These are phyloP conservation scores for Coemansia sp. DNA, from an alignment of 192 early-diverging fungal genomes.

Conservation along the genomic window DNA sequence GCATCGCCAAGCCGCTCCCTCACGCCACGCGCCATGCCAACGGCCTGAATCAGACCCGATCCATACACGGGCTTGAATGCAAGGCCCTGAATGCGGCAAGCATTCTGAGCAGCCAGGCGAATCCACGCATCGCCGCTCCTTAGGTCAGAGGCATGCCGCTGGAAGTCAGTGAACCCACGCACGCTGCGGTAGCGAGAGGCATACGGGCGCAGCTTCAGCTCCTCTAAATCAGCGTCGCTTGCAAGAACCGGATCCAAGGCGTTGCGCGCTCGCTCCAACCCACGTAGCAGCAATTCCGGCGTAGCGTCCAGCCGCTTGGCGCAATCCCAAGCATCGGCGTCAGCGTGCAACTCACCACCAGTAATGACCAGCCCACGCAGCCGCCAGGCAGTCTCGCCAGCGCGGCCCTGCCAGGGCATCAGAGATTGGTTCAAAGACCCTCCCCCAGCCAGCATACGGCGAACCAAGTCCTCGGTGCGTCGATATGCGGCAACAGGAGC, in stretches of 20 bases:
- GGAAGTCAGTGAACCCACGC: neutral
- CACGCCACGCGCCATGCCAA: neutral
- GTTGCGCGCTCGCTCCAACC: constrained; percentile 4
- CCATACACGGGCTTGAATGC: constrained; percentile 18
- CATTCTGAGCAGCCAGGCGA: constrained; percentile 21
- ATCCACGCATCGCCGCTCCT: constrained; percentile 24
- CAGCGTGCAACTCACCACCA: neutral
- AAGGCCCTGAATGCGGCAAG: constrained; percentile 6
- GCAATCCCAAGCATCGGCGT: constrained; percentile 3
- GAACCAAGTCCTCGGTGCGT: constrained; percentile 60
- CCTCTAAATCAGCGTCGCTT: constrained; percentile 15
- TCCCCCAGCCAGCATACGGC: constrained; percentile 22
- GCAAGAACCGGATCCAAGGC: constrained; percentile 14
- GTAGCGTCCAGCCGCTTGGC: constrained; percentile 23
- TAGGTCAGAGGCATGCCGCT: neutral
- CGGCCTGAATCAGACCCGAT: constrained; percentile 10
- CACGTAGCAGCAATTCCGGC: constrained; percentile 10
- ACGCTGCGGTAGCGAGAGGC: constrained; percentile 7
- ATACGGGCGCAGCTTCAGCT: constrained; percentile 30
- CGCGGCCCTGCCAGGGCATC: constrained; percentile 3
- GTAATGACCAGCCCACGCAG: constrained; percentile 19
- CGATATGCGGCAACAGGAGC: constrained; percentile 58
- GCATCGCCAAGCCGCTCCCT: constrained; percentile 16
- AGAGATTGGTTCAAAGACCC: neutral
- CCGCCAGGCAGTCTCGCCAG: constrained; percentile 1